Percentiles rank a stretch among this genome's conserved stretches.
These are phyloP conservation scores for Lodderomyces orthopsilosis DNA, from an alignment of 1,139 yeast genomes.

Conservation along the genomic window DNA sequence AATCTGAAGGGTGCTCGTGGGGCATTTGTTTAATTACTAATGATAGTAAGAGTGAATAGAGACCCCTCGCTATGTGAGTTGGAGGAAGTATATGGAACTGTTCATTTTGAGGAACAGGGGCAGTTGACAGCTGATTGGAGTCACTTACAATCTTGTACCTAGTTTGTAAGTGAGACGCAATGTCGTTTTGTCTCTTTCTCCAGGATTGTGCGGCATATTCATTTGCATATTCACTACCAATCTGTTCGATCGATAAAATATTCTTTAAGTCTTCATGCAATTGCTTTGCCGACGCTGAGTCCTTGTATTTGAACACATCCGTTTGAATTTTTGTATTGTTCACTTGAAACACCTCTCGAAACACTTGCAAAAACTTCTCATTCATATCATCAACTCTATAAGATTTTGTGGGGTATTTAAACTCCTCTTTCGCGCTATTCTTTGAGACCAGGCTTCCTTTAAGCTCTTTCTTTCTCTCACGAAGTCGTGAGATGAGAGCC, in stretches of 20 bases:
- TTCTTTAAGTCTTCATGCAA: conserved; percentile 46
- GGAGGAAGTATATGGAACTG: conserved; percentile 44
- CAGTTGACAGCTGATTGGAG: conserved; percentile 28
- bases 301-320: conserved; percentile 44
- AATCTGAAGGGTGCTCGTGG: not conserved
- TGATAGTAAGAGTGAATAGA: conserved; percentile 1
- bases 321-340: conserved; percentile 46
- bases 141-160: conserved; percentile 41
- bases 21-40: not conserved
- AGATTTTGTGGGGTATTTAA: conserved; percentile 41
- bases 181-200: conserved; percentile 46
- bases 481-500: conserved; percentile 38
- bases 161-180: conserved; percentile 35
- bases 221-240: not conserved
- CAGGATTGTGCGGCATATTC: conserved; percentile 44
- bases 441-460: conserved; percentile 3
- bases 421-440: conserved; percentile 14
- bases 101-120: conserved; percentile 27
- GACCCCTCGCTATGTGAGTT: conserved; percentile 5
- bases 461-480: conserved; percentile 32
- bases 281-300: conserved; percentile 40
- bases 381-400: conserved; percentile 52
- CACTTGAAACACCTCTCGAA: conserved; percentile 41
- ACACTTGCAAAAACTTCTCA: conserved; percentile 30
- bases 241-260: not conserved